phyloP scores from a whole-genome alignment of 305 asterid species.

The Fraxinus angustifolia region DNA sequence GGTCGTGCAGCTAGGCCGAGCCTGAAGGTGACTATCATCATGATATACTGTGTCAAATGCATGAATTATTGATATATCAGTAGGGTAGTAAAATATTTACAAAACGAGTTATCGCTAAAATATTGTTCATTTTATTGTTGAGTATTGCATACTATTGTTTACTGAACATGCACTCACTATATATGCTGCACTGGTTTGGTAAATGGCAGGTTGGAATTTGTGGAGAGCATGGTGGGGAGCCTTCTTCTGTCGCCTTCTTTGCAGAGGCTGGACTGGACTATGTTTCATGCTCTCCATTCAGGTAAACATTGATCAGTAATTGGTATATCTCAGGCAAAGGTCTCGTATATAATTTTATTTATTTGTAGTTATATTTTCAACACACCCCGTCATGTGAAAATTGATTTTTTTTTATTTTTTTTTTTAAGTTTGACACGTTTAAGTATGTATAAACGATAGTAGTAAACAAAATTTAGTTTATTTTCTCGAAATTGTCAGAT shows the following conservation, averaged over 20 bases:
- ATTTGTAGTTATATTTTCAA: neutral
- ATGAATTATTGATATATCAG: neutral
- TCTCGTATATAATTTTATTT: neutral
- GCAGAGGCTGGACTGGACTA: constrained; percentile 86
- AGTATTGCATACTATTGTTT: neutral
- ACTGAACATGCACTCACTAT: neutral
- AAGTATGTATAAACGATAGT: neutral
- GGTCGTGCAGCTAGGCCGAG: constrained; percentile 94
- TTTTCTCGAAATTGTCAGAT: neutral
- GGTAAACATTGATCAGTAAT: constrained; percentile 33
- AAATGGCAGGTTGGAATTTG: constrained; percentile 67
- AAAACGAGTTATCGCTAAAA: neutral
- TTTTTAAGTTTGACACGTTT: neutral
- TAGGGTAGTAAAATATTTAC: neutral
- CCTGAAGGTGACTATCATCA: constrained; percentile 55
- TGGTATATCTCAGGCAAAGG: neutral
- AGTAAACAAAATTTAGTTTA: neutral
- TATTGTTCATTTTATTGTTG: neutral
- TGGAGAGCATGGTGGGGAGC: constrained; percentile 1
- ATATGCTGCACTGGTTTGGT: neutral
- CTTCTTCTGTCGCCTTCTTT: constrained; percentile 54
- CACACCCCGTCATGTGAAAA: neutral
- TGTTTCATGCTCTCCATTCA: constrained; percentile 88
- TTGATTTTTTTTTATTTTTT: no score
- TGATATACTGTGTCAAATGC: neutral